Conservation (phyloP, 495 filamentous ascomycete species). For the Penicillium canescens region DNA sequence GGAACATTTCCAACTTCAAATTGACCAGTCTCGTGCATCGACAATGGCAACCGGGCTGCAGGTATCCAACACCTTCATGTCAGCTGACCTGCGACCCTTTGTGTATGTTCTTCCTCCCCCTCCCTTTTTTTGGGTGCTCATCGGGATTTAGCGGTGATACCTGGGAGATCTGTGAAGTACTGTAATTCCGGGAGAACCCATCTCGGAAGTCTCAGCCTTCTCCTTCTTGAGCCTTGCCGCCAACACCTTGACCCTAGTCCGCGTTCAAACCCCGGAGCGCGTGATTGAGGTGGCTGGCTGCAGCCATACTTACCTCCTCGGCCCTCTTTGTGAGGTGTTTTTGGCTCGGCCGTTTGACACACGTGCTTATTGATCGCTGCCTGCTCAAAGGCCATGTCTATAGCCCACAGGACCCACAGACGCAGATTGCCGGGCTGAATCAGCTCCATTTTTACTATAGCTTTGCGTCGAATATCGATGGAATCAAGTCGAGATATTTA, state of each 20-base stretch:
- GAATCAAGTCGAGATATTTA: background rate
- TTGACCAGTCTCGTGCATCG: conserved; percentile 3
- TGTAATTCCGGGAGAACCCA: background rate
- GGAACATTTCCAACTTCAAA: conserved; percentile 5
- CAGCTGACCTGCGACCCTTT: conserved; percentile 21
- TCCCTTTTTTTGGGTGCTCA: background rate
- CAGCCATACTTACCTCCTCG: conserved; percentile 6
- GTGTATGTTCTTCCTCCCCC: background rate
- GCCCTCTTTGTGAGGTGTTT: background rate
- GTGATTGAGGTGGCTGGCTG: conserved; percentile 28
- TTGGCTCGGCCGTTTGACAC: background rate
- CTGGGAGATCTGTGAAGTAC: background rate
- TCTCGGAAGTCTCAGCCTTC: conserved; percentile 16
- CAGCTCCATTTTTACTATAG: background rate
- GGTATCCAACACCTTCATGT: conserved; percentile 13
- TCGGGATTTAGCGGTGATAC: conserved; percentile 9
- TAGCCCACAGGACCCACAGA: background rate
- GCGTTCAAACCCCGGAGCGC: conserved; percentile 23
- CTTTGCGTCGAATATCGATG: background rate
- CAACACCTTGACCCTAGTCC: conserved; percentile 17
- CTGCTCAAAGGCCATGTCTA: background rate
- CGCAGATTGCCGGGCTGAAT: background rate
- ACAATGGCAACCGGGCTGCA: conserved; percentile 25
- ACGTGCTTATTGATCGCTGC: background rate
- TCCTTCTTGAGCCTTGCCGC: conserved; percentile 8